Evolutionary conservation across 768 basidiomycete genomes (phyloP).

Genomic region (Termitomyces sp.): DNA sequence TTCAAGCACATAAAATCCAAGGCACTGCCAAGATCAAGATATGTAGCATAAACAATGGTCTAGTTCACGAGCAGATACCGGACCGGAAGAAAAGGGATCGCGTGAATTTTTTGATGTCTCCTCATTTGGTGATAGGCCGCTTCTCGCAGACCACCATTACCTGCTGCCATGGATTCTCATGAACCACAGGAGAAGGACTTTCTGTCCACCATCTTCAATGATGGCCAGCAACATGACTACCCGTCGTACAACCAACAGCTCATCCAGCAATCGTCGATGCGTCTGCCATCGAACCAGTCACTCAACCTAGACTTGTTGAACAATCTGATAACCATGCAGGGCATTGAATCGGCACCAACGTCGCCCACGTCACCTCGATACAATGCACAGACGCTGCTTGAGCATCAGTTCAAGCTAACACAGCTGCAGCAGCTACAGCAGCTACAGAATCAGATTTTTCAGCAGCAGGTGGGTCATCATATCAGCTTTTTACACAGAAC

Average conservation of each 20-base stretch:
- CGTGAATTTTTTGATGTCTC: constrained; percentile 5
- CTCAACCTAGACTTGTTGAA: constrained; percentile 48
- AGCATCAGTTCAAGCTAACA: constrained; percentile 74
- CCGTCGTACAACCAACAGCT: constrained; percentile 7
- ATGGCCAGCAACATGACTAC: constrained; percentile 11
- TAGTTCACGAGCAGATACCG: no score
- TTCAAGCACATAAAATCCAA: no score
- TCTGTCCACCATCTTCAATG: constrained; percentile 15
- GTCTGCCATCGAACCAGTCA: constrained; percentile 18
- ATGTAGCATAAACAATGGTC: not conserved
- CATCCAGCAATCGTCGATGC: constrained; percentile 10
- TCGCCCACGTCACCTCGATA: constrained; percentile 17
- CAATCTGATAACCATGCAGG: constrained; percentile 48
- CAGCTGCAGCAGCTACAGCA: constrained; percentile 69
- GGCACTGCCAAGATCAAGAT: not conserved
- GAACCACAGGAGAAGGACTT: constrained; percentile 19
- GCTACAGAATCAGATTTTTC: constrained; percentile 82
- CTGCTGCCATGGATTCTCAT: constrained; percentile 12
- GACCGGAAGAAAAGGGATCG: not conserved
- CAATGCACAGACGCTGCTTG: constrained; percentile 50
- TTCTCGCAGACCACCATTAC: constrained; percentile 3
- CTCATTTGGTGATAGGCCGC: not conserved
- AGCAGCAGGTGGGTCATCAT: constrained; percentile 66
- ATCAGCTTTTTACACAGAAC: not conserved
- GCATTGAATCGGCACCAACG: constrained; percentile 27